Evolutionary conservation across 768 basidiomycete genomes (phyloP).

Genomic region (Suillus subaureus): DNA sequence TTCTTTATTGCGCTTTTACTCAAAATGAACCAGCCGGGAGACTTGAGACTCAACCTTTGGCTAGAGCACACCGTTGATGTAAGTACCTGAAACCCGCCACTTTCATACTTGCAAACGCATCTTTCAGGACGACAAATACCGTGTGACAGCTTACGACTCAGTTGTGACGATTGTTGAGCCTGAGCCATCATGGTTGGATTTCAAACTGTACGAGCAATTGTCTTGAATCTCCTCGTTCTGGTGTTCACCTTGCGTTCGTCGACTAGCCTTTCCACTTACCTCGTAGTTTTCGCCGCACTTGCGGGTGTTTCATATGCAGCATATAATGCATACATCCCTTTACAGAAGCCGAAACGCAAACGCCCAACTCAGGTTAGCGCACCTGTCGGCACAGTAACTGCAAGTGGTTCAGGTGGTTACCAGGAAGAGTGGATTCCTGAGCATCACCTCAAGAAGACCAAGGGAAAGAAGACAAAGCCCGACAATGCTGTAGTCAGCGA

Average conservation of each 20-base stretch:
- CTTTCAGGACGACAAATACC: constrained; percentile 55
- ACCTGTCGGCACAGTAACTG: constrained; percentile 60
- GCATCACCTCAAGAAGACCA: constrained; percentile 76
- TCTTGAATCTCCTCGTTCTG: neutral
- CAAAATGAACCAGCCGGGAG: constrained; percentile 58
- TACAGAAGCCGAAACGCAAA: constrained; percentile 49
- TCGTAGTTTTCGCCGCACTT: constrained; percentile 64
- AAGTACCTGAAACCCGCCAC: constrained; percentile 21
- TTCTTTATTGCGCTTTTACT: constrained; percentile 7
- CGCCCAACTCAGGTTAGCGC: constrained; percentile 48
- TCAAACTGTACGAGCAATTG: constrained; percentile 66
- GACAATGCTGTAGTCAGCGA: constrained; percentile 57
- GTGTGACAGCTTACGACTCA: constrained; percentile 72
- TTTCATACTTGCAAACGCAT: neutral
- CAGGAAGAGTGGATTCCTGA: constrained; percentile 94
- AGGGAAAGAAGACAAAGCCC: constrained; percentile 49
- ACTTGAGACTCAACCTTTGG: constrained; percentile 74
- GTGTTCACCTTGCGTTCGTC: constrained; percentile 4
- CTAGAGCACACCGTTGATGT: constrained; percentile 72
- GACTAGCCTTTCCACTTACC: constrained; percentile 67
- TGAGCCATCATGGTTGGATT: constrained; percentile 73
- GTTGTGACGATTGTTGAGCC: constrained; percentile 82
- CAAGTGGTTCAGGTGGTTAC: constrained; percentile 69
- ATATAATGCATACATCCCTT: constrained; percentile 65
- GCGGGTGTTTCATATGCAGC: constrained; percentile 65